Evolutionary conservation across 139 green algal species (phyloP).

Genomic region (Picocystis salinarum): DNA sequence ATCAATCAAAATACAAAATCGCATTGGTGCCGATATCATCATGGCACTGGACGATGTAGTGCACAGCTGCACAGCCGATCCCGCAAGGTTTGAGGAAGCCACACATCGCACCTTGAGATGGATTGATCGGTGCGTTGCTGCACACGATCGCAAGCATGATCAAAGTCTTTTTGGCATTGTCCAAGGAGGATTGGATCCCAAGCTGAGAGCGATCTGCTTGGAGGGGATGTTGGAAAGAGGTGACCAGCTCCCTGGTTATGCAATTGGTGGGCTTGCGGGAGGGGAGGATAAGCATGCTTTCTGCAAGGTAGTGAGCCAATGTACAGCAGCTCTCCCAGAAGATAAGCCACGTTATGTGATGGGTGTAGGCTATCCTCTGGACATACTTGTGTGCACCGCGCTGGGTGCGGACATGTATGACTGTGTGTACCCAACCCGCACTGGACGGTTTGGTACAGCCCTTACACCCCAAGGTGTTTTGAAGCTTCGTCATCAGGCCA

Average conservation of each 20-base stretch:
- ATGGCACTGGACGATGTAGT: constrained; percentile 96
- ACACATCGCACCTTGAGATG: constrained; percentile 65
- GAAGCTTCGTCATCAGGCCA: constrained; percentile 15
- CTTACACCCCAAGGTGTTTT: constrained; percentile 57
- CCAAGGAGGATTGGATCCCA: constrained; percentile 44
- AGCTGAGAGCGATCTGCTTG: constrained; percentile 22
- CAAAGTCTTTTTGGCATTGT: constrained; percentile 76
- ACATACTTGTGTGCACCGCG: constrained; percentile 82
- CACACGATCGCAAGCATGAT: constrained; percentile 50
- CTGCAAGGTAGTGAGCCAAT: constrained; percentile 70
- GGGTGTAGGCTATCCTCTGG: constrained; percentile 79
- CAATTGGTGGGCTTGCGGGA: constrained; percentile 82
- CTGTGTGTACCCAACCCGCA: constrained; percentile 85
- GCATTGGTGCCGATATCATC: constrained; percentile 74
- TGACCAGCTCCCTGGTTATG: constrained; percentile 46
- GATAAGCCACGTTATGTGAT: constrained; percentile 92
- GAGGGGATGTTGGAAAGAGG: constrained; percentile 41
- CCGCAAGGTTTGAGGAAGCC: constrained; percentile 67
- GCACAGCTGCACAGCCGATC: constrained; percentile 22
- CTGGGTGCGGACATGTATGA: constrained; percentile 93
- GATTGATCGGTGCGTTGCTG: constrained; percentile 87
- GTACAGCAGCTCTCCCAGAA: constrained; percentile 33
- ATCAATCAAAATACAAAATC: constrained; percentile 63
- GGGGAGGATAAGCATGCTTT: constrained; percentile 86
- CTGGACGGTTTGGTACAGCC: constrained; percentile 82